Percentiles rank a stretch among this genome's conserved stretches.
These are phyloP conservation scores for Eucalyptus regnans DNA, from an alignment of 345 rosid species.

Conservation along the genomic window DNA sequence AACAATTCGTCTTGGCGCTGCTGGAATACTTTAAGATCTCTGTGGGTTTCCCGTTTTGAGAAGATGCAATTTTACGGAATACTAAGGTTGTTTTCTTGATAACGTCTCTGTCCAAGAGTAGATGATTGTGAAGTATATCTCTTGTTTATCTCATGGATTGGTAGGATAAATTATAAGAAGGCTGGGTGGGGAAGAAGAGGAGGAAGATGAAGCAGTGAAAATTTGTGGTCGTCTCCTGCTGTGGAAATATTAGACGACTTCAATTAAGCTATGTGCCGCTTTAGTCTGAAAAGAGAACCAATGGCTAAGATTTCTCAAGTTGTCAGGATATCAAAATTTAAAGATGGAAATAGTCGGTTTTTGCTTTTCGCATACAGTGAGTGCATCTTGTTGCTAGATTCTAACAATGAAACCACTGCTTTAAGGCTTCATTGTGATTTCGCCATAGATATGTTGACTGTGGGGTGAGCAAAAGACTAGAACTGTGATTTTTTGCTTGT, in stretches of 20 bases:
- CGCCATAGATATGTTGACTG: background rate
- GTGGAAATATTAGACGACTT: background rate
- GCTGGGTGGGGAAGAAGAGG: background rate
- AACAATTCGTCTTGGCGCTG: background rate
- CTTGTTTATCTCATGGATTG: background rate
- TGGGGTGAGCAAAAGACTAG: background rate
- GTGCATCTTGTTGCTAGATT: background rate
- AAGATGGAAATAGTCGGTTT: no score
- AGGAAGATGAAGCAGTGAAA: background rate
- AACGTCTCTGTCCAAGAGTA: background rate
- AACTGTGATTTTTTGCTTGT: background rate
- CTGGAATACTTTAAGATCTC: background rate
- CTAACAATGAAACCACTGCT: background rate
- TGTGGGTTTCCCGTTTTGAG: background rate
- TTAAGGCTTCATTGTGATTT: background rate
- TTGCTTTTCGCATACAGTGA: fast-evolving
- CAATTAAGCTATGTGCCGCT: background rate
- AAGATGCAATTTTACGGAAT: background rate
- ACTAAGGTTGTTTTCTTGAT: background rate
- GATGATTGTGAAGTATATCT: background rate
- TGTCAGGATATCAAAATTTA: background rate
- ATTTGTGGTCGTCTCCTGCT: background rate
- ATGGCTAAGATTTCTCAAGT: background rate
- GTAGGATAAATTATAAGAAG: background rate
- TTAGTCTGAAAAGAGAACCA: background rate